phyloP scores from a whole-genome alignment of 176 grass and related monocot genomes.

The Musa itinerans region DNA sequence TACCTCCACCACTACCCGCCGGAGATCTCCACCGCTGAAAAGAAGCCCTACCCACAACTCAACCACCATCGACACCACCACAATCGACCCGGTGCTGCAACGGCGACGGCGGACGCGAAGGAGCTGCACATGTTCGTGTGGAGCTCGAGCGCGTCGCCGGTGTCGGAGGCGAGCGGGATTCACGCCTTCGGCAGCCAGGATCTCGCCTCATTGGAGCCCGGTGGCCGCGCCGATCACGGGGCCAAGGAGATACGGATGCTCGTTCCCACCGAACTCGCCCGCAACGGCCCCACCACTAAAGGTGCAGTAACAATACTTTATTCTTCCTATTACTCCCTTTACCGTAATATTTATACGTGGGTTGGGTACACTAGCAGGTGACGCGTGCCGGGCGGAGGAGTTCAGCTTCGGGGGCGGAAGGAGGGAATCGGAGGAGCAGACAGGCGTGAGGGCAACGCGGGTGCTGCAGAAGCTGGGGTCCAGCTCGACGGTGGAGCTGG shows the following conservation, averaged over 20 bases:
- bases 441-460: constrained; percentile 15
- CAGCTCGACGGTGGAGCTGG: constrained; percentile 13
- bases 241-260: constrained; percentile 92
- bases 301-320: constrained; percentile 26
- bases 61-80: constrained; percentile 3
- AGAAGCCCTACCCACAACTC: constrained; percentile 1
- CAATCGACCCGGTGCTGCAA: constrained; percentile 6
- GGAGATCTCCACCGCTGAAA: not conserved
- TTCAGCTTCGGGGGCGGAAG: constrained; percentile 35
- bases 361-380: constrained; percentile 4
- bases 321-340: not conserved
- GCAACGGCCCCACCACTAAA: constrained; percentile 45
- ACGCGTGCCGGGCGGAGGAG: constrained; percentile 27
- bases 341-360: not conserved
- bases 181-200: constrained; percentile 34
- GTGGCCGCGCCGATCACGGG: constrained; percentile 22
- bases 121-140: constrained; percentile 99
- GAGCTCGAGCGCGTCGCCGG: constrained; percentile 74
- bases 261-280: constrained; percentile 54
- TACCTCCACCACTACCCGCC: not conserved
- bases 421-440: constrained; percentile 25
- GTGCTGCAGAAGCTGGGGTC: constrained; percentile 29
- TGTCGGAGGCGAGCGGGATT: constrained; percentile 68
- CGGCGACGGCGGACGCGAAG: constrained; percentile 57
- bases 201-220: constrained; percentile 1